Evolutionary conservation across 2,329 filamentous ascomycete genomes (phyloP).

Genomic region (Leptographium flavum): DNA sequence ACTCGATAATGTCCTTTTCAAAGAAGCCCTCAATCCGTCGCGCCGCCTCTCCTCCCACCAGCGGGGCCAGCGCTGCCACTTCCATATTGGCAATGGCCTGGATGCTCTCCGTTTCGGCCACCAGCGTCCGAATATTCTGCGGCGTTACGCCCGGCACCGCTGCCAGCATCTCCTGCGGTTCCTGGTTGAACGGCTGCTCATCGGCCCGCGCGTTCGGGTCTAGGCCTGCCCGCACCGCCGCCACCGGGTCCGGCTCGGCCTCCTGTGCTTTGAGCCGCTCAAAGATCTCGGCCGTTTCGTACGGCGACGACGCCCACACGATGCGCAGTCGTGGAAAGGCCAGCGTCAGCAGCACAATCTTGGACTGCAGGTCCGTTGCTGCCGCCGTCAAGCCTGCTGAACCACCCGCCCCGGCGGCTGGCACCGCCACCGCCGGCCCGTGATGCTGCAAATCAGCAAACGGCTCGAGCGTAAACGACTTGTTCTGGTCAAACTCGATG

Average conservation of each 20-base stretch:
- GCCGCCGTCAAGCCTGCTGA: constrained; percentile 38
- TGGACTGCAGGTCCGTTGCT: constrained; percentile 69
- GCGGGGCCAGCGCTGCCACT: constrained; percentile 52
- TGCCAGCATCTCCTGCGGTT: constrained; percentile 81
- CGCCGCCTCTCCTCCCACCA: constrained; percentile 67
- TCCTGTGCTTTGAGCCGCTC: constrained; percentile 82
- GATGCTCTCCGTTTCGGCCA: constrained; percentile 61
- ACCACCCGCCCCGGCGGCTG: constrained; percentile 28
- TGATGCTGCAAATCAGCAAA: constrained; percentile 43
- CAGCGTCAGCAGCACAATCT: constrained; percentile 81
- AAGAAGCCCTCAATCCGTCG: constrained; percentile 74
- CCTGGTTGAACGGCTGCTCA: constrained; percentile 61
- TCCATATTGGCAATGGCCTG: constrained; percentile 75
- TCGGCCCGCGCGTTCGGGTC: constrained; percentile 47
- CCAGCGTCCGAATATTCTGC: constrained; percentile 60
- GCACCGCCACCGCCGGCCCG: constrained; percentile 34
- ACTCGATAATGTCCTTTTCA: constrained; percentile 44
- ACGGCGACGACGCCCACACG: constrained; percentile 86
- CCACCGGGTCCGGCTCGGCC: constrained; percentile 78
- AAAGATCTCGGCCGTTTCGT: constrained; percentile 96
- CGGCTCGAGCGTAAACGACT: constrained; percentile 86
- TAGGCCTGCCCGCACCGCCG: constrained; percentile 71
- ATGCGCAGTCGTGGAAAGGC: constrained; percentile 82
- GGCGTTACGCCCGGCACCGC: constrained; percentile 73
- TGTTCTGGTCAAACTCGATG: constrained; percentile 96